phyloP scores from a whole-genome alignment of 257 asterid species.

The Agastache rugosa region DNA sequence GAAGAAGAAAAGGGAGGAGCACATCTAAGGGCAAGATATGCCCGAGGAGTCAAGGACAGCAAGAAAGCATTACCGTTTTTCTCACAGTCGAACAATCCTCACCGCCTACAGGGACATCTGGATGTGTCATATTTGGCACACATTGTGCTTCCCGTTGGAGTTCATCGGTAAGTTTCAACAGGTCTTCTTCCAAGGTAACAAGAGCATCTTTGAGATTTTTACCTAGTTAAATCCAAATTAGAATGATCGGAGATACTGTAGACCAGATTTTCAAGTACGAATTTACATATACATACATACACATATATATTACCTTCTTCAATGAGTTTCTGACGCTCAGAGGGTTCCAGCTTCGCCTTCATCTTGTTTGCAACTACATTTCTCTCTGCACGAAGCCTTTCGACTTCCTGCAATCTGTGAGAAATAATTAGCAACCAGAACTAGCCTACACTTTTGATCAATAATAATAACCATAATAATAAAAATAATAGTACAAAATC shows the following conservation, averaged over 20 bases:
- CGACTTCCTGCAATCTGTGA: constrained; percentile 98
- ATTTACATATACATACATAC: constrained; percentile 2
- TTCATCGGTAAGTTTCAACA: constrained; percentile 76
- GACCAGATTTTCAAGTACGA: constrained; percentile 17
- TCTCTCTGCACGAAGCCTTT: constrained; percentile 90
- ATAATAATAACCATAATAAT: constrained; percentile 2
- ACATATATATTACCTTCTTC: constrained; percentile 73
- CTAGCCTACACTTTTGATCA: constrained; percentile 19
- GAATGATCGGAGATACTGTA: constrained; percentile 19
- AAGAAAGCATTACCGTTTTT: constrained; percentile 59
- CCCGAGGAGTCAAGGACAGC: constrained; percentile 1
- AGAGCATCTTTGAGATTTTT: constrained; percentile 80
- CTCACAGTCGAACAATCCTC: constrained; percentile 79
- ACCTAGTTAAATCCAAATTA: constrained; percentile 55
- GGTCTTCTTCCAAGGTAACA: constrained; percentile 81
- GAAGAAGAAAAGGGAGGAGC: neutral
- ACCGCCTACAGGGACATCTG: constrained; percentile 90
- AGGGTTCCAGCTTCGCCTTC: constrained; percentile 85
- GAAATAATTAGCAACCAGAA: constrained; percentile 65
- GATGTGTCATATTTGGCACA: constrained; percentile 98
- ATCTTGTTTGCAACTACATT: constrained; percentile 93
- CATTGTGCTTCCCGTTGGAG: constrained; percentile 92
- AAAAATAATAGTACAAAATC: neutral
- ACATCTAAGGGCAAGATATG: neutral
- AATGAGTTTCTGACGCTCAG: constrained; percentile 83